Conservation (phyloP, 495 filamentous ascomycete genomes). For the Podospora pseudopauciseta region DNA sequence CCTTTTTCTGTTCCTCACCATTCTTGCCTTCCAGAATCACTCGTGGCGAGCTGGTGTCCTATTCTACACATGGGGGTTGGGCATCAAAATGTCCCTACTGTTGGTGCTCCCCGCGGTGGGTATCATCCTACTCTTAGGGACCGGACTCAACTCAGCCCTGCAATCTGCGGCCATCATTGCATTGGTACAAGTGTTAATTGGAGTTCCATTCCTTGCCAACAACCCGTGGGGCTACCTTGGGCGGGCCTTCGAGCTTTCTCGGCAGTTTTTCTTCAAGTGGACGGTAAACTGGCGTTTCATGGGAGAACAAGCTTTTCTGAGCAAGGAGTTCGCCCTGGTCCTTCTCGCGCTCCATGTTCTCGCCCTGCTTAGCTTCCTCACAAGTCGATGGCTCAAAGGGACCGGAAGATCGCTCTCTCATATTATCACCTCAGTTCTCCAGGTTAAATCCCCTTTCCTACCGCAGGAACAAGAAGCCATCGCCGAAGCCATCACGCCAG, state of each 20-base stretch:
- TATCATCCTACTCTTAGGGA: conserved; percentile 64
- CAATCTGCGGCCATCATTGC: conserved; percentile 65
- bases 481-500: conserved; percentile 58
- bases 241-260: conserved; percentile 82
- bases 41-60: conserved; percentile 68
- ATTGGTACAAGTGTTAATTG: conserved; percentile 73
- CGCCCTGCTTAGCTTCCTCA: conserved; percentile 60
- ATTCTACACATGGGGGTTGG: conserved; percentile 73
- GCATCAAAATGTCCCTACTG: conserved; percentile 88
- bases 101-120: conserved; percentile 77
- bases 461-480: conserved; percentile 51
- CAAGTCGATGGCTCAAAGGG: conserved; percentile 47
- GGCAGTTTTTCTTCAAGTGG: conserved; percentile 94
- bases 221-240: conserved; percentile 69
- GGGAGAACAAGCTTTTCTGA: conserved; percentile 76
- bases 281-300: conserved; percentile 98
- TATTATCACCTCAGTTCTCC: conserved; percentile 50
- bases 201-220: conserved; percentile 66
- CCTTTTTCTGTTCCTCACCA: conserved; percentile 73
- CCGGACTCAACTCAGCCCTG: conserved; percentile 59
- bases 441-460: conserved; percentile 51
- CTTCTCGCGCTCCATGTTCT: conserved; percentile 67
- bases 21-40: conserved; percentile 69
- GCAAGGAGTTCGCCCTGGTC: conserved; percentile 62
- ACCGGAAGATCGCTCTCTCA: conserved; percentile 43